These are phyloP conservation scores for Macrolepiota albuminosa DNA, from an alignment of 768 basidiomycete genomes.

Conservation along the genomic window DNA sequence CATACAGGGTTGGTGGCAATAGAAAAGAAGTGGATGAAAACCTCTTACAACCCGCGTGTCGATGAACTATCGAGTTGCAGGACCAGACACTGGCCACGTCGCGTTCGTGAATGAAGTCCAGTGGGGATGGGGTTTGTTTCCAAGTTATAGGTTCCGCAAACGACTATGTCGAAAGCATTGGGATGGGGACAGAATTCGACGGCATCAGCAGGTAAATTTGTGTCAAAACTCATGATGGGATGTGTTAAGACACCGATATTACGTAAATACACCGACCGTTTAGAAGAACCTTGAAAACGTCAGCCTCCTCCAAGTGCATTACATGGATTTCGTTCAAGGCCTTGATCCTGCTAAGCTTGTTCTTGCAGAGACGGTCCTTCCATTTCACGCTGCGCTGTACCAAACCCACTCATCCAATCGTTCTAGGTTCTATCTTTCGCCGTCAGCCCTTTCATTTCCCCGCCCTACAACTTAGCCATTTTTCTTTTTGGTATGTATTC, in stretches of 20 bases:
- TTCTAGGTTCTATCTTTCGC: constrained; percentile 57
- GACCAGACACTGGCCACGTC: constrained; percentile 73
- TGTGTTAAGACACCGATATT: background rate
- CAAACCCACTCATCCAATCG: background rate
- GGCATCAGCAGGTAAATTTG: constrained; percentile 82
- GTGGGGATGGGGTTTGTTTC: constrained; percentile 20
- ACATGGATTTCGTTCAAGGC: constrained; percentile 63
- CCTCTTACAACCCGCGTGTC: constrained; percentile 29
- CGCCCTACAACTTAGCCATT: constrained; percentile 77
- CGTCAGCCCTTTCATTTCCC: constrained; percentile 49
- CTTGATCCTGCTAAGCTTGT: constrained; percentile 73
- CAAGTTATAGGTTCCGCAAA: constrained; percentile 91
- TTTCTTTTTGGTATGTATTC: constrained; percentile 75
- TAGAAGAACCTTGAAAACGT: background rate
- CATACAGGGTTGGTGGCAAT: constrained; percentile 3
- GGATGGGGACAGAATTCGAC: constrained; percentile 86
- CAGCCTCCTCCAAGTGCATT: background rate
- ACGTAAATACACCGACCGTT: background rate
- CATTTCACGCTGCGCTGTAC: background rate
- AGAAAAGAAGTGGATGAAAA: background rate
- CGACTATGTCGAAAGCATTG: constrained; percentile 56
- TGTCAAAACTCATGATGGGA: constrained; percentile 38
- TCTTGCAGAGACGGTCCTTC: constrained; percentile 51
- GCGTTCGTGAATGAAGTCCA: constrained; percentile 26
- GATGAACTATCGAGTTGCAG: constrained; percentile 38